A percentile compares a stretch with the other conserved stretches of the same genome.
phyloP scores from a whole-genome alignment of 257 asterid species.

The Ilex asprella region DNA sequence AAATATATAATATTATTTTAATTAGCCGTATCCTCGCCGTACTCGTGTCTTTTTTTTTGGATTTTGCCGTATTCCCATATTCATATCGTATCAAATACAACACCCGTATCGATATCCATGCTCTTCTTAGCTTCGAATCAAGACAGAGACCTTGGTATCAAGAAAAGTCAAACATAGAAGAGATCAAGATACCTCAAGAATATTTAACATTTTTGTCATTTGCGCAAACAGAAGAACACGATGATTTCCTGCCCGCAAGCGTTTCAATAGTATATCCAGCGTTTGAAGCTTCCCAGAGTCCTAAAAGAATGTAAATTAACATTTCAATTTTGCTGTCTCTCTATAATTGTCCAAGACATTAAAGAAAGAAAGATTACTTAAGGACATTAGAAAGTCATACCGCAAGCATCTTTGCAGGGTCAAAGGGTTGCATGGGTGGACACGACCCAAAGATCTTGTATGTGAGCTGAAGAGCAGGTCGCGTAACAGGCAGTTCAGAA shows the following conservation, averaged over 20 bases:
- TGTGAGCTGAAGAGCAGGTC: constrained; percentile 91
- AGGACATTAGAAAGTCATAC: constrained; percentile 28
- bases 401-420: constrained; percentile 97
- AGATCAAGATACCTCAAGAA: constrained; percentile 63
- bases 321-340: neutral
- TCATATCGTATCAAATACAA: too few species aligned
- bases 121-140: too few species aligned
- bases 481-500: constrained; percentile 65
- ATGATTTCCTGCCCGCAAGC: constrained; percentile 80
- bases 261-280: constrained; percentile 78
- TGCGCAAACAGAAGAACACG: constrained; percentile 95
- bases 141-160: too few species aligned
- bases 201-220: constrained; percentile 95
- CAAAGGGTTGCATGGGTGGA: constrained; percentile 99
- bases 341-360: constrained; percentile 6
- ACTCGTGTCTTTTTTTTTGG: too few species aligned
- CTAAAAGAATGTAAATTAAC: constrained; percentile 33
- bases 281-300: constrained; percentile 99
- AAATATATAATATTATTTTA: too few species aligned
- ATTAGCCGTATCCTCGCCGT: too few species aligned
- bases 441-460: constrained; percentile 85
- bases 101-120: too few species aligned
- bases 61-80: too few species aligned
- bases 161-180: too few species aligned
- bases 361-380: constrained; percentile 5